Conservation (phyloP, 106 monocot genomes). For the Dioscorea alata region DNA sequence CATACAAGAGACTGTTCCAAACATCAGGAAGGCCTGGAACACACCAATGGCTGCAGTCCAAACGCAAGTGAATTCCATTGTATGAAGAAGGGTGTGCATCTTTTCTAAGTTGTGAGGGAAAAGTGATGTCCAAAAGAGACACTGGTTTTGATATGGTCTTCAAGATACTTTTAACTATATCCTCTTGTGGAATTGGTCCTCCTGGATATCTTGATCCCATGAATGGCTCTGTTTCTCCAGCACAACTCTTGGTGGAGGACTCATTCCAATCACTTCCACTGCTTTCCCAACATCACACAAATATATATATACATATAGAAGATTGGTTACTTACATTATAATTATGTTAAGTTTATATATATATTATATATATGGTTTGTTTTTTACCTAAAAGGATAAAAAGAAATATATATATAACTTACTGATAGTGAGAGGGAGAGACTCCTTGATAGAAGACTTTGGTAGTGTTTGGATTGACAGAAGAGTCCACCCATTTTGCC, state of each 20-base stretch:
- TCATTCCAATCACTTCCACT: constrained; percentile 8
- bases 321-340: no score
- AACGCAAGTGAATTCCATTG: neutral
- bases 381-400: no score
- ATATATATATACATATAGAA: no score
- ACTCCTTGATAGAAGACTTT: constrained; percentile 40
- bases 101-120: constrained; percentile 34
- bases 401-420: neutral
- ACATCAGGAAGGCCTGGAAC: constrained; percentile 4
- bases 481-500: constrained; percentile 48
- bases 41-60: constrained; percentile 13
- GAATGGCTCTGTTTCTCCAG: constrained; percentile 16
- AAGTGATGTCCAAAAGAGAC: constrained; percentile 30
- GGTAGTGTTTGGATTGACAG: constrained; percentile 22
- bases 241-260: constrained; percentile 1
- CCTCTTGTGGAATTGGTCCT: constrained; percentile 20
- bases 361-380: no score
- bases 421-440: constrained; percentile 39
- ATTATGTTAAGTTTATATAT: no score
- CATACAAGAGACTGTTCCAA: constrained; percentile 5
- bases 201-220: constrained; percentile 18
- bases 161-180: constrained; percentile 21
- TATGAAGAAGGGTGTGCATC: constrained; percentile 33
- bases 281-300: neutral
- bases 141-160: constrained; percentile 26